Percentiles rank a stretch among this genome's conserved stretches.
phyloP scores from a whole-genome alignment of 148 eudicot genomes.

The Amaranthus hypochondriacus region DNA sequence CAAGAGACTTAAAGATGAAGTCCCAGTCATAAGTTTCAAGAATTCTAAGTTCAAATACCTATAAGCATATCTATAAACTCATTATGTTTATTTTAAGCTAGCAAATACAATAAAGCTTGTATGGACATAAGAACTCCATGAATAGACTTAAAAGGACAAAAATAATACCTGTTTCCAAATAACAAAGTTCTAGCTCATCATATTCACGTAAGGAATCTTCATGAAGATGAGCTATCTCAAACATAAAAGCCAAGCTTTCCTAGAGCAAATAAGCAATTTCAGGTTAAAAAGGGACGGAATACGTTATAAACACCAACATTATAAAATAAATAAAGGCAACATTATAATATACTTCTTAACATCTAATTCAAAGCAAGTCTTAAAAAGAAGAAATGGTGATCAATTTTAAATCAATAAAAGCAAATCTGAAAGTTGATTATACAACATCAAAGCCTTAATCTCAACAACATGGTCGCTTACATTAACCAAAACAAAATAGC shows the following conservation, averaged over 20 bases:
- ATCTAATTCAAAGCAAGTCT: constrained; percentile 3
- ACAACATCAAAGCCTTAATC: no score
- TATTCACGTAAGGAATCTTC: constrained; percentile 96
- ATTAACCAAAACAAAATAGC: no score
- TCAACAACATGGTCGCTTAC: no score
- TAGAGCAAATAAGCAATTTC: constrained; percentile 24
- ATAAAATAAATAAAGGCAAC: neutral
- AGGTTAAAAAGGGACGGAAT: constrained; percentile 9
- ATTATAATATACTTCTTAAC: neutral
- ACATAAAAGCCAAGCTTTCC: constrained; percentile 99
- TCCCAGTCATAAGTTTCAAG: neutral
- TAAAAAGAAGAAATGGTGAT: neutral
- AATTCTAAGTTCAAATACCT: neutral
- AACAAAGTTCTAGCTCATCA: constrained; percentile 91
- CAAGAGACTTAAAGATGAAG: neutral
- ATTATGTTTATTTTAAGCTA: neutral
- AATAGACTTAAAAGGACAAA: constrained; percentile 11
- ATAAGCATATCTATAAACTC: neutral
- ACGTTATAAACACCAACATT: neutral
- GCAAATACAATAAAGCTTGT: neutral
- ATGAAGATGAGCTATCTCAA: constrained; percentile 93
- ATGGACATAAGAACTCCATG: neutral
- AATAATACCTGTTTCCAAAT: constrained; percentile 72
- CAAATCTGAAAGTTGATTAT: neutral
- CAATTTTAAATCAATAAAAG: neutral